Base-by-base conservation (phyloP, 2,329 filamentous ascomycete species). In the Fusarium pseudocircinatum region DNA sequence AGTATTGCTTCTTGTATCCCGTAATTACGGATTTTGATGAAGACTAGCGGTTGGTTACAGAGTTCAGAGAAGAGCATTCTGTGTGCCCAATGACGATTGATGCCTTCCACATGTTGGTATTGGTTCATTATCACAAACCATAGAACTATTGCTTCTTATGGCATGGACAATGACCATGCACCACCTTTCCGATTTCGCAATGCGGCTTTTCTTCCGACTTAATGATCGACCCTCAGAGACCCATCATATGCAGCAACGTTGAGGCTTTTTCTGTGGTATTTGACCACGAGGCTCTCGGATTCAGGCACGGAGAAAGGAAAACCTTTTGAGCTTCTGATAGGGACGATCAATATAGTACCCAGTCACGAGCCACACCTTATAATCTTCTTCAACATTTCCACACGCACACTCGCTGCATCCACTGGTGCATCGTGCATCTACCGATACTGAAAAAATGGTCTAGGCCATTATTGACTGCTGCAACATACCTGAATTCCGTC, bases 241-340 rank as follows among this genome's bases (percentile, higher is more conserved):
- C 60, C 67, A 54, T 40, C 49, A 26, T 61, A 73, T 74, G 70
- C 67, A 72, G 54, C 67, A 43, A 72, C 62, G 70, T 74, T 74
- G 67, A 72, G 61, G 57, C 49, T 47, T 70, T 63, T 64, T 43
- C 53, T 20, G 44, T 59, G 28, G 13, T 34, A 22, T 36, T 64
- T 53, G n/a, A 34, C 58, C n/a, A 44, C 42, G 43, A 52, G 28
- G 40, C 47, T 56, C 30, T 69, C 39, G 34, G 22, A 63, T 64
- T 36, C 66, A 53, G 66, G 60, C 32, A 65, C 46, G 32, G 40
- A 24, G 28, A 24, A 37, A 24, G 26, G 32, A 46, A 40, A 62
- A 54, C 16, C 24, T 64, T 53, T 42, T 26, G 22, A 47, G 37
- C 13, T 70, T 65, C 28, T 65, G 46, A 52, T 39, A 32, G 50